A percentile compares a stretch with the other conserved stretches of the same genome.
phyloP scores from a whole-genome alignment of 1,139 yeast species.

The Taphrina communis region DNA sequence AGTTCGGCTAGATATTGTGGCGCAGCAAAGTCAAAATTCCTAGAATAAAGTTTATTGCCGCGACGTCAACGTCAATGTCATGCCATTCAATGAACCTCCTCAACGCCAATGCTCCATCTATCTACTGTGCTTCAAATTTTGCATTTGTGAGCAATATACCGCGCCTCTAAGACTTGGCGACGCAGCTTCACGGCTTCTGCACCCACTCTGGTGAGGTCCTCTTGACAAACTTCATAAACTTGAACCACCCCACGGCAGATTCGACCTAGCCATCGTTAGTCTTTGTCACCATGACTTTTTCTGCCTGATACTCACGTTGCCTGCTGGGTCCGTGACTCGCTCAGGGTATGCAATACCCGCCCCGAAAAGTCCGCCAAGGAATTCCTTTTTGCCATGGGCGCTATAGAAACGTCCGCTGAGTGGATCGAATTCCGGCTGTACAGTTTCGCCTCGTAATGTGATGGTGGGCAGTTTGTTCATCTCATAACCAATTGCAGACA shows the following conservation, averaged over 20 bases:
- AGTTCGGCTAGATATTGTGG: conserved; percentile 7
- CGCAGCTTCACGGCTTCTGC: conserved; percentile 5
- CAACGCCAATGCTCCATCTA: background rate
- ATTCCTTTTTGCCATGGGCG: conserved; percentile 5
- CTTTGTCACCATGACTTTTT: background rate
- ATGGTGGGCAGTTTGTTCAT: conserved; percentile 31
- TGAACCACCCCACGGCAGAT: conserved; percentile 37
- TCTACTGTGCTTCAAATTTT: background rate
- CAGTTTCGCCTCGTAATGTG: conserved; percentile 9
- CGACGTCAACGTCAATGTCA: background rate
- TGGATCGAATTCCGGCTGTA: conserved; percentile 33
- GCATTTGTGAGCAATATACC: too few relatives aligned
- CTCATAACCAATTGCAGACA: conserved; percentile 31
- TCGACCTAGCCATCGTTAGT: conserved; percentile 12
- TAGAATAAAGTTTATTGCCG: too few relatives aligned
- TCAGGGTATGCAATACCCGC: conserved; percentile 40
- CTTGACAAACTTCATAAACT: conserved; percentile 35
- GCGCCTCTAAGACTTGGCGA: background rate
- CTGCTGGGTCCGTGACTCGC: conserved; percentile 40
- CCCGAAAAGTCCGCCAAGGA: conserved; percentile 30
- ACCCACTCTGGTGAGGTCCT: conserved; percentile 39
- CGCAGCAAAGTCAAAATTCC: background rate
- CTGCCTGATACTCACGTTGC: conserved; percentile 13
- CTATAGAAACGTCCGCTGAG: conserved; percentile 22
- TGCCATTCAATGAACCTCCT: background rate